These are phyloP conservation scores for Striga asiatica DNA, from an alignment of 257 asterid genomes.

Conservation along the genomic window DNA sequence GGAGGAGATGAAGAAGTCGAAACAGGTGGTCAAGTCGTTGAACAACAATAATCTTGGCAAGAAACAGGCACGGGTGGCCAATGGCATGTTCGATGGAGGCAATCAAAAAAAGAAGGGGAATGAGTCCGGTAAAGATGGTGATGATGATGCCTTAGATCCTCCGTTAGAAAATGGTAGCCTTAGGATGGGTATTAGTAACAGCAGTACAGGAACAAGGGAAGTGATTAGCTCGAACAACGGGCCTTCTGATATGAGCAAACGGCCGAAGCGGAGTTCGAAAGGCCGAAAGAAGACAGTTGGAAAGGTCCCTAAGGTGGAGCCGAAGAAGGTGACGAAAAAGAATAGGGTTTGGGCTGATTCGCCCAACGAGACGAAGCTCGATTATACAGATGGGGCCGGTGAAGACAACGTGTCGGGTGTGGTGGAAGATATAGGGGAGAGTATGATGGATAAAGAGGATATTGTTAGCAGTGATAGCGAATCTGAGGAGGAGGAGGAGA, in stretches of 20 bases:
- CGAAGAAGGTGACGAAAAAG: not conserved
- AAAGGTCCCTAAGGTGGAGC: not conserved
- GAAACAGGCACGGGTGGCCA: not conserved
- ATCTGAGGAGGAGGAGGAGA: constrained; percentile 31
- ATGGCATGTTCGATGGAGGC: not conserved
- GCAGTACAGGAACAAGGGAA: no score
- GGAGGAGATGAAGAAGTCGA: constrained; percentile 73
- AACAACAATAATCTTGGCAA: constrained; percentile 17
- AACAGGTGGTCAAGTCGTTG: constrained; percentile 52
- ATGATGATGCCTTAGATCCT: no score
- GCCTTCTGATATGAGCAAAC: not conserved
- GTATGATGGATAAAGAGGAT: constrained; percentile 98
- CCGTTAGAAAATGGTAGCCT: not conserved
- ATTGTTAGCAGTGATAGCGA: constrained; percentile 73
- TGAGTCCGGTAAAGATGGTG: not conserved
- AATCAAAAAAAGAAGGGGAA: not conserved
- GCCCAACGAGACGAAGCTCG: not conserved
- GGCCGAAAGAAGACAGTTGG: not conserved
- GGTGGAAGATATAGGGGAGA: constrained; percentile 59
- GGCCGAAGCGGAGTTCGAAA: not conserved
- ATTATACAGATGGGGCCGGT: not conserved
- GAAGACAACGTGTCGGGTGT: constrained; percentile 24
- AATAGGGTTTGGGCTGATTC: not conserved
- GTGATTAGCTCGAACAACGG: not conserved
- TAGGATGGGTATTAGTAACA: not conserved